Base-by-base conservation (phyloP, 1,284 basidiomycete species). In the Leccinum insolens region DNA sequence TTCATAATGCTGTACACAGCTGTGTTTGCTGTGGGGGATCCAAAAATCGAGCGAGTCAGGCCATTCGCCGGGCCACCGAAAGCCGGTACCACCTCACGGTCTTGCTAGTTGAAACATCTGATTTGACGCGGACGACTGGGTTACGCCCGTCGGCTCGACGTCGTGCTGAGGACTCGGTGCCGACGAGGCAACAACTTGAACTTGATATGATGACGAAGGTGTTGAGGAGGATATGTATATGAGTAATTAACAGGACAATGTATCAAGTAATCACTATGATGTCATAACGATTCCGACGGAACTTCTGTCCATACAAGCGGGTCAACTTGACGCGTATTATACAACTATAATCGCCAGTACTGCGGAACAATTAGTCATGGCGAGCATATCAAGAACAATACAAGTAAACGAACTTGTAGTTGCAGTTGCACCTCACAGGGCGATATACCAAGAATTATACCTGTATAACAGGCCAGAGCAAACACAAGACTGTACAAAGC, bases 1-100 rank as follows among this genome's bases (percentile, higher is more conserved):
- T 63, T 34, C 37, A n/a, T 14, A 9, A 15, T 66, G 74, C 73
- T 74, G 71, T 74, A 71, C 68, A 8, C 8, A 12, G 71, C 75
- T 71, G 67, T 77, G 25, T 17, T 14, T 69, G 71, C 68, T 76
- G 66, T 71, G 65, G 31, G 62, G 15, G 4, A 20, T 20, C 46
- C 9, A 20, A n/a, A 49, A 49, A 63, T 67, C 71, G 74, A 71
- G 75, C 71, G 72, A 37, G 15, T 22, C 49, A 37, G 63, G n/a
- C 25, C 1, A 41, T 25, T 25, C 22, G 34, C 6, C 64, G 17
- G 25, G 11, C 7, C 14, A 20, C 25, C 41, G 37, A 22, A 2
- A 31, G 37, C 28, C 49, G 49, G 49, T 12, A 20, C 49, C 6
- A 52, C n/a, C 2, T 44, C 41, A 44, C 41, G 7, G 49, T 52